Percentiles rank a stretch among this genome's conserved stretches.
Conservation (phyloP, 768 basidiomycete species). For the Mycena venus region DNA sequence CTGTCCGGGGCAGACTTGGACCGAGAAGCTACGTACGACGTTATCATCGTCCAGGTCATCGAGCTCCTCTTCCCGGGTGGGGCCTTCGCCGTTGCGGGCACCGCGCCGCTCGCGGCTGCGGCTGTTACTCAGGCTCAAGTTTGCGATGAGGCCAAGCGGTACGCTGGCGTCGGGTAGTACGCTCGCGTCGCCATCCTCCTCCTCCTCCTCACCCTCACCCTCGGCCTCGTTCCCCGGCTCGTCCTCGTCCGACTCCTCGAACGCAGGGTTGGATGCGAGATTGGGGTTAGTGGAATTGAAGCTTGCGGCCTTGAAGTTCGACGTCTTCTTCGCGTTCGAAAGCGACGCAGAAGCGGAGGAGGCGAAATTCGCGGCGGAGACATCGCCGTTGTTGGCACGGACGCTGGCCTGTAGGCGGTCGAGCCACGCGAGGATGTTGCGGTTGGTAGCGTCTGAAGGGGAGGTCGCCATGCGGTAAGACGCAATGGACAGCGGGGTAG, state of each 20-base stretch:
- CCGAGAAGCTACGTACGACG: conserved; percentile 59
- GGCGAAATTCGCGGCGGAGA: neutral
- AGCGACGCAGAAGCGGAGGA: neutral
- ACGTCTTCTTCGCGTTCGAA: neutral
- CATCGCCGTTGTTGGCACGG: conserved; percentile 57
- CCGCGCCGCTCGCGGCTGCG: conserved; percentile 57
- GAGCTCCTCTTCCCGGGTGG: conserved; percentile 52
- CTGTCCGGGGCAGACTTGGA: neutral
- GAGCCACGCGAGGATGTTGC: conserved; percentile 81
- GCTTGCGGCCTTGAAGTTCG: conserved; percentile 10
- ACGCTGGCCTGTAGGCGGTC: conserved; percentile 76
- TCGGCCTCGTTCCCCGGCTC: conserved; percentile 29
- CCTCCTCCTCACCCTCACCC: conserved; percentile 48
- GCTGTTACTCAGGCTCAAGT: conserved; percentile 73
- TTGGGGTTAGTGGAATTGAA: conserved; percentile 21
- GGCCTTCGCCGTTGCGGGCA: conserved; percentile 49
- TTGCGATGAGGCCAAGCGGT: conserved; percentile 82
- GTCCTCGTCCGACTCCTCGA: conserved; percentile 19
- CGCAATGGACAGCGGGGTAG: conserved; percentile 83
- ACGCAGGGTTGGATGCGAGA: conserved; percentile 29
- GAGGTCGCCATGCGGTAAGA: conserved; percentile 85
- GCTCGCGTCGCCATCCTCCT: conserved; percentile 58
- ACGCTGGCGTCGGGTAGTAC: conserved; percentile 78
- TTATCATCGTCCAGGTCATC: conserved; percentile 69
- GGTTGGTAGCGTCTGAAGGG: conserved; percentile 77